These are phyloP conservation scores for Stentor roeselii DNA, from an alignment of 73 alveolate genomes.

Conservation along the genomic window DNA sequence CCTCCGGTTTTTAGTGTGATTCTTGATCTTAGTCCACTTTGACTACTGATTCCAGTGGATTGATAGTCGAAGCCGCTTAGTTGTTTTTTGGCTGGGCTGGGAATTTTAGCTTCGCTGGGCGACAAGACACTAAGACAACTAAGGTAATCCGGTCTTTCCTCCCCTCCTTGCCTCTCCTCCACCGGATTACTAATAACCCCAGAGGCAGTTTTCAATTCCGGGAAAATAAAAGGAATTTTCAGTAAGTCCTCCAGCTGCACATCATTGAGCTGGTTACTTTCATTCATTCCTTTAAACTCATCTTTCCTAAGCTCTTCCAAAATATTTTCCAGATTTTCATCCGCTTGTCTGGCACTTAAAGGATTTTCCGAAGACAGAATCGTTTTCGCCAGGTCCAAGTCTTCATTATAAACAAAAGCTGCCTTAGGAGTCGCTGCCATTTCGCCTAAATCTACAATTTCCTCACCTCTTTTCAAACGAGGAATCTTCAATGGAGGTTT, in stretches of 20 bases:
- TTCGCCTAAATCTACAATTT: neutral
- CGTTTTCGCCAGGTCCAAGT: neutral
- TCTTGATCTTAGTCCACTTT: neutral
- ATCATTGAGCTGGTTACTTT: neutral
- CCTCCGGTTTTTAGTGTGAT: neutral
- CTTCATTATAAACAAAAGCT: neutral
- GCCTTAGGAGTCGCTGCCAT: neutral
- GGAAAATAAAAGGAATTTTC: neutral
- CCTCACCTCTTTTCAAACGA: too few relatives aligned
- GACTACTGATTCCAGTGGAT: neutral
- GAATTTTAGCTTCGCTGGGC: neutral
- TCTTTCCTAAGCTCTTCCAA: too few relatives aligned
- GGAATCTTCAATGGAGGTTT: neutral
- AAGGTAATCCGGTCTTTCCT: neutral
- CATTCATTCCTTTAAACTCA: neutral
- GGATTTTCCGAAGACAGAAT: neutral
- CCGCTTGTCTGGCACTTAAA: neutral
- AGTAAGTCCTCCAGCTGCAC: neutral
- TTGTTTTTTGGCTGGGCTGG: neutral
- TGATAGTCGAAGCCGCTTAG: neutral
- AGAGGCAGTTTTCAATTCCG: neutral
- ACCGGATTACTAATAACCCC: neutral
- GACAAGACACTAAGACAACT: neutral
- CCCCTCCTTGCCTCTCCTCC: neutral
- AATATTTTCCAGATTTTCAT: neutral